Evolutionary conservation across 805 yeast species (phyloP), one percentile per base, ranked within the genome.

Genomic region (Schizosaccharomyces lindneri): DNA sequence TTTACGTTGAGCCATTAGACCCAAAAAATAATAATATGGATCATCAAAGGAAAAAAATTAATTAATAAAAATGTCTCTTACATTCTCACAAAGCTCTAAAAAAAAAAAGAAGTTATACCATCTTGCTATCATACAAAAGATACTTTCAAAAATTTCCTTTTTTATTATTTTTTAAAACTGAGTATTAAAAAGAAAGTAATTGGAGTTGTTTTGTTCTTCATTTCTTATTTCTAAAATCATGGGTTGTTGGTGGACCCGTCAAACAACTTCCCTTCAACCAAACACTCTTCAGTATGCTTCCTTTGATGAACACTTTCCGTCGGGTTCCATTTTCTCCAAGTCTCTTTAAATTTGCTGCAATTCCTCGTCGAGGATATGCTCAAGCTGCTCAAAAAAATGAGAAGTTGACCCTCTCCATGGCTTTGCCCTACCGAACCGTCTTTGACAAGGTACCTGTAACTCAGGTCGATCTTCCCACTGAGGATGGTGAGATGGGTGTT

Each of bases 401-500:
- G 71, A 82, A 82, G 67, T 79, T 93, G 74, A 87, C 83, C 73
- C 79, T 93, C 70, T 85, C 95, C 63, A 81, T 93, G 70, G 90
- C 96, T 63, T 80, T 89, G 69, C 98, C 98, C 66, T 88, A 86
- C 73, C 82, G 84, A 7, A 39, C 60, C 29, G 21, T 57, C 43
- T 57, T 24, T 36, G 48, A 57, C n/a, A 21, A 21, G 13, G 13
- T 36, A 7, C 48, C 43, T 21, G 60, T 57, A 17, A 39, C 67
- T 19, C 87, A 93, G 79, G 97, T 93, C 68, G 93, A 93, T 78
- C 79, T 93, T 68, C 98, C 98, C 71, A 94, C 95, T 66, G 79
- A 84, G 70, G 83, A 93, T 67, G 98, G 98, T 73, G 94, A 86
- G 72, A 81, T 90, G 75, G 98, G 98, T 86, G 81, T 93, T 67